Percentiles rank a stretch among this genome's conserved stretches.
These are phyloP conservation scores for Mycena filopes DNA, from an alignment of 768 basidiomycete genomes.

Conservation along the genomic window DNA sequence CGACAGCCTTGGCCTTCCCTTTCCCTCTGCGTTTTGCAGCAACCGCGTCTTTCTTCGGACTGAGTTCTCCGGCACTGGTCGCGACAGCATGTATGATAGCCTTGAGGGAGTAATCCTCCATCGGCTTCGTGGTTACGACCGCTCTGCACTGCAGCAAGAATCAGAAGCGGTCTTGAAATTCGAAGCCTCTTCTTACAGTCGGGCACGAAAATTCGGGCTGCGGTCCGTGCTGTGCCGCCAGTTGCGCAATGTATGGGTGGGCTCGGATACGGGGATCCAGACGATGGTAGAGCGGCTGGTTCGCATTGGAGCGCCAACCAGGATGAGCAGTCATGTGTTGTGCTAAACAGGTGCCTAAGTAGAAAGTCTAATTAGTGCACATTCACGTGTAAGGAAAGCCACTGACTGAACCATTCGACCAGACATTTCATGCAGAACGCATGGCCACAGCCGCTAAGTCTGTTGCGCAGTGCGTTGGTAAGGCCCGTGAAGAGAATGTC, in stretches of 20 bases:
- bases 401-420: constrained; percentile 57
- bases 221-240: constrained; percentile 40
- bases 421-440: constrained; percentile 74
- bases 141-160: no score
- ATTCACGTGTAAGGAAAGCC: not conserved
- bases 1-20: constrained; percentile 35
- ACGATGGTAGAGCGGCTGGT: constrained; percentile 38
- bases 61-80: constrained; percentile 57
- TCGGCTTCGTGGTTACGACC: constrained; percentile 58
- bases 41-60: constrained; percentile 46
- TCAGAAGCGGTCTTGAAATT: no score
- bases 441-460: constrained; percentile 76
- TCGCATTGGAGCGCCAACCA: constrained; percentile 47
- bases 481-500: not conserved
- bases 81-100: constrained; percentile 63
- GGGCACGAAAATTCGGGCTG: constrained; percentile 75
- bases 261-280: constrained; percentile 38
- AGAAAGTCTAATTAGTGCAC: constrained; percentile 42
- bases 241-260: constrained; percentile 41
- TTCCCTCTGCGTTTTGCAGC: constrained; percentile 31
- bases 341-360: constrained; percentile 49
- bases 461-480: constrained; percentile 37
- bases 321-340: constrained; percentile 63
- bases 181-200: no score
- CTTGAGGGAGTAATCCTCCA: constrained; percentile 73